phyloP scores from a whole-genome alignment of 495 filamentous ascomycete genomes.

The Cryomyces minteri region DNA sequence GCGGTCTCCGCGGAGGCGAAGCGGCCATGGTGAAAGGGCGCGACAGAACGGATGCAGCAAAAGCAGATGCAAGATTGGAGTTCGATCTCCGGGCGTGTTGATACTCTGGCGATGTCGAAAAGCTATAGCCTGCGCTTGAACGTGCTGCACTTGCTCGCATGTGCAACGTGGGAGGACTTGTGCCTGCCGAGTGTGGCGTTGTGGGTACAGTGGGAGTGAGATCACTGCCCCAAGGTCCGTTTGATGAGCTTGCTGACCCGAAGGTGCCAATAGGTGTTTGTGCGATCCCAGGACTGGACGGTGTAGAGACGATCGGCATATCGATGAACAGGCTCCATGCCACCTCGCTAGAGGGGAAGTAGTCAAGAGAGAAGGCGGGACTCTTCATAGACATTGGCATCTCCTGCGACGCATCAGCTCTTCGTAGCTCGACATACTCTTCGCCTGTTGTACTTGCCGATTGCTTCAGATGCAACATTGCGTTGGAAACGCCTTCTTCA shows the following conservation, averaged over 20 bases:
- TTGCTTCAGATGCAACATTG: slow-evolving; percentile 12
- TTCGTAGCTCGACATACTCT: no score
- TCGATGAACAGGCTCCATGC: slow-evolving; percentile 28
- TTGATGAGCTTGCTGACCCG: slow-evolving; percentile 40
- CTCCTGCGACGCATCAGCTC: slow-evolving; percentile 9
- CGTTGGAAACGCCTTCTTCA: slow-evolving; percentile 10
- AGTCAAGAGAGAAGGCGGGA: slow-evolving; percentile 47
- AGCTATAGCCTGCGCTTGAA: slow-evolving; percentile 31
- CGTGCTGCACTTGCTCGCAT: slow-evolving; percentile 7
- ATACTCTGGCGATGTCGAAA: slow-evolving; percentile 55
- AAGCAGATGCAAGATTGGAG: slow-evolving; percentile 40
- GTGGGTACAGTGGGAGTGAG: slow-evolving; percentile 20
- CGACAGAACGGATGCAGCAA: slow-evolving; percentile 41
- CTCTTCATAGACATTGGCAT: slow-evolving; percentile 44
- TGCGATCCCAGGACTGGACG: no score
- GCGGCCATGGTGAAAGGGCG: slow-evolving; percentile 52
- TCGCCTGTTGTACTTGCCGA: slow-evolving; percentile 5
- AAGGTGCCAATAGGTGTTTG: slow-evolving; percentile 24
- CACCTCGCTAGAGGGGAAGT: slow-evolving; percentile 43
- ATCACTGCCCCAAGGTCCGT: slow-evolving; percentile 25
- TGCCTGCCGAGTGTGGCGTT: slow-evolving; percentile 38
- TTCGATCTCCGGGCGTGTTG: slow-evolving; percentile 22
- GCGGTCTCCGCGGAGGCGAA: slow-evolving; percentile 48
- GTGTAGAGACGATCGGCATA: not conserved
- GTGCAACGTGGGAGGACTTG: slow-evolving; percentile 39